Base-by-base conservation (phyloP, 2,329 filamentous ascomycete genomes). In the Colletotrichum cuscutae region DNA sequence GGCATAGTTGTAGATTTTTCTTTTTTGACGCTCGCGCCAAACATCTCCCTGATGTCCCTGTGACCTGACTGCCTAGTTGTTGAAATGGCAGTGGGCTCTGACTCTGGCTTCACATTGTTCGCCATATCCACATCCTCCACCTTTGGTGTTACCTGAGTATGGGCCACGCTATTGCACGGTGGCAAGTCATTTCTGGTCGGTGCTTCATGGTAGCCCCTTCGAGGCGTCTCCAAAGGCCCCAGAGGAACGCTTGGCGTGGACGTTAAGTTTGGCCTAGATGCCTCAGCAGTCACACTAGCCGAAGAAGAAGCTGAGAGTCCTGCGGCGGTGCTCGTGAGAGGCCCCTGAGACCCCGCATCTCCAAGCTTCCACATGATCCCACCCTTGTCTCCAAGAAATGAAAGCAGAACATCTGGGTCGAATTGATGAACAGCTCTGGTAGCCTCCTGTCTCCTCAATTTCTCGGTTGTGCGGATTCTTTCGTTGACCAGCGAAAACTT, bases 361-460 rank as follows among this genome's bases (percentile, higher is more conserved):
- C 46, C 71, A 26, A 73, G 56, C 24, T 37, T 71, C 71, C 71
- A 71, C 60, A 71, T 61, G 13, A 73, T 65, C 7, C 65, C 56
- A 6, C 32, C 67, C 24, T 65, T 73, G 49, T 56, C 37, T n/a
- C 46, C 66, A 11, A 73, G 71, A 49, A 73, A 73, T 19, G 60
- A 61, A 35, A 71, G 60, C 56, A 73, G 22, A n/a, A 22, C 42
- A 37, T n/a, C 57, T 5, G 71, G 66, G 8, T 71, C 61, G 15
- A 71, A 73, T 37, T 65, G 66, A 0, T 52, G 60, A 11, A 71
- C 49, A 30, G 46, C 52, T n/a, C 35, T 56, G 2, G n/a, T 65
- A n/a, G 71, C 71, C 30, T 73, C 71, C 37, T 71, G 56, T 24
- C 46, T 64, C 22, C 71, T 56, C 56, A 71, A 32, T 19, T 35